Base-by-base conservation (phyloP, 495 filamentous ascomycete genomes). In the Penicillium daleae region DNA sequence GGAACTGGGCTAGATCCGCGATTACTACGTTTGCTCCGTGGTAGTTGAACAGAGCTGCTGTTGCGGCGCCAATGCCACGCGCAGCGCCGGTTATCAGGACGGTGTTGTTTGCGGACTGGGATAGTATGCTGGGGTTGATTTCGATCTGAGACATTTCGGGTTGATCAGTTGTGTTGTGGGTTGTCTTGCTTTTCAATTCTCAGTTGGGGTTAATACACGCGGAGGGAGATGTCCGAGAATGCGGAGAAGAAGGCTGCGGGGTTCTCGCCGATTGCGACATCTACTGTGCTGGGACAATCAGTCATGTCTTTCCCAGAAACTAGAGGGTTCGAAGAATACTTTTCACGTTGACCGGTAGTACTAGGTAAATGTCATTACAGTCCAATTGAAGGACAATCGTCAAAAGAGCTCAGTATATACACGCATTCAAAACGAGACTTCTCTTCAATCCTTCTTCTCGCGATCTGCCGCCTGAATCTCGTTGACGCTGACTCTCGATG, bases 1-100 rank as follows among this genome's bases (percentile, higher is more conserved):
- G 52, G 26, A 55, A 62, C 10, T 48, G 58, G 1, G 55, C 33
- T 9, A 77, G 56, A 31, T 78, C 76, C 6, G 70, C 61, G n/a
- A 77, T 56, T 13, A 77, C 61, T 9, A 74, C 63, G 33, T 75
- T 76, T 5, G 70, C 73, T 4, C 73, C 66, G 15, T 69, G 50
- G 2, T 40, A 13, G 51, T 71, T 67, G 64, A 72, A 72, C 6
- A 68, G 61, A 4, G 39, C 40, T 10, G 71, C 73, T 17, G 71
- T 75, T 57, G 71, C 76, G 13, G 67, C 70, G 12, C 78, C 75
- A 59, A 82, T 80, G 26, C 78, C 79, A 12, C 71, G 69, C 0
- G 76, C 75, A 32, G 70, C 73, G 26, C 79, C 77, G 0, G 76
- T 80, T 57, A 82, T 70, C 21, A 79, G 42, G 24, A 75, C 66